phyloP scores from a whole-genome alignment of 495 filamentous ascomycete species.

The Geoglossum glabrum region DNA sequence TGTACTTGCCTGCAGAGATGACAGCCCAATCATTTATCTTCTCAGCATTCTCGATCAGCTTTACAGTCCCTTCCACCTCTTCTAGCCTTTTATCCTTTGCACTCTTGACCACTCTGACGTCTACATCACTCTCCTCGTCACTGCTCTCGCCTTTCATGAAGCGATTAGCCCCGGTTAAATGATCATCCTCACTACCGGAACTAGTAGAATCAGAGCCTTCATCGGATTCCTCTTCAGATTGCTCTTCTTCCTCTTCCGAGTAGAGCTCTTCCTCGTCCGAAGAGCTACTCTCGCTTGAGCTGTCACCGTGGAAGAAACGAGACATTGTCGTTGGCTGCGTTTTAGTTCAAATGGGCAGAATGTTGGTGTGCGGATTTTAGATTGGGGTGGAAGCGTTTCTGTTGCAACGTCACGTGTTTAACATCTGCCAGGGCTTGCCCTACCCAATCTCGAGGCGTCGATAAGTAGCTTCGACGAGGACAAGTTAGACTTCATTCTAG shows the following conservation, averaged over 20 bases:
- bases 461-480: neutral
- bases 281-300: constrained; percentile 65
- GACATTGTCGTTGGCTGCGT: constrained; percentile 38
- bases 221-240: constrained; percentile 32
- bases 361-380: neutral
- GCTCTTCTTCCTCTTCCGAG: constrained; percentile 9
- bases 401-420: neutral
- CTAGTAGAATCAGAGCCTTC: constrained; percentile 32
- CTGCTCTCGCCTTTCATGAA: constrained; percentile 70
- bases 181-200: constrained; percentile 35
- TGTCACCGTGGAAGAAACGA: constrained; percentile 92
- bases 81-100: constrained; percentile 94
- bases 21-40: constrained; percentile 96
- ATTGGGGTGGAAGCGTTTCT: no score
- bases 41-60: constrained; percentile 80
- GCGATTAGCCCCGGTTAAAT: constrained; percentile 43
- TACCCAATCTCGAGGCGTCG: neutral
- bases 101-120: constrained; percentile 72
- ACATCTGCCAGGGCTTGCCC: neutral
- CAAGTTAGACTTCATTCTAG: neutral
- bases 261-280: constrained; percentile 21
- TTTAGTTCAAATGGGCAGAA: neutral
- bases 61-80: constrained; percentile 75
- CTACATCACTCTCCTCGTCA: constrained; percentile 70
- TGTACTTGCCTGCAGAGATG: constrained; percentile 59